These are phyloP conservation scores for Climacium dendroides DNA, from an alignment of 225 moss, liverwort and hornwort genomes.

Conservation along the genomic window DNA sequence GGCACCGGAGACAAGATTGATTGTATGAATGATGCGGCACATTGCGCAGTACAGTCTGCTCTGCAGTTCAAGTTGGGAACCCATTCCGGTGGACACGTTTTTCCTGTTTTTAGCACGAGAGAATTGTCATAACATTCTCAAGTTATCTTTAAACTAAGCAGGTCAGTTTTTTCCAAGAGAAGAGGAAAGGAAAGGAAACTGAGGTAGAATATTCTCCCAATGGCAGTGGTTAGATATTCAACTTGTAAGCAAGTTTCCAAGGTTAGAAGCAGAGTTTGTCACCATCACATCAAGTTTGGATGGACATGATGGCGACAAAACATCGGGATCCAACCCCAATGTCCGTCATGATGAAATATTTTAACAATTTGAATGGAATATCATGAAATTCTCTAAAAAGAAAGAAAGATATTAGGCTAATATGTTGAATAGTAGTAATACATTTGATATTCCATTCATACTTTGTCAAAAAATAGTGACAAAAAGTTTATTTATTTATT, in stretches of 20 bases:
- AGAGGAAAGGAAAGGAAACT: background rate
- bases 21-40: background rate
- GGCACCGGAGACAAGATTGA: background rate
- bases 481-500: too few species aligned
- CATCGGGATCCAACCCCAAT: too few species aligned
- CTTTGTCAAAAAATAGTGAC: too few species aligned
- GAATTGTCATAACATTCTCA: background rate
- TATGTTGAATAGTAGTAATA: too few species aligned
- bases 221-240: background rate
- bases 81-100: background rate
- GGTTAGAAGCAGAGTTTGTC: too few species aligned
- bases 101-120: background rate
- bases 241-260: background rate
- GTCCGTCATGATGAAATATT: too few species aligned
- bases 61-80: background rate
- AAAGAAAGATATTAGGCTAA: too few species aligned
- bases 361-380: too few species aligned
- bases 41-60: background rate
- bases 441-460: too few species aligned
- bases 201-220: rapidly evolving
- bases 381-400: too few species aligned
- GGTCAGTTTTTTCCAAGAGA: background rate
- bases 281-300: too few species aligned
- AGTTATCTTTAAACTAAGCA: background rate
- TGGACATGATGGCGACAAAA: too few species aligned